Base-by-base conservation (phyloP, 345 rosid genomes). In the Gossypium raimondii region DNA sequence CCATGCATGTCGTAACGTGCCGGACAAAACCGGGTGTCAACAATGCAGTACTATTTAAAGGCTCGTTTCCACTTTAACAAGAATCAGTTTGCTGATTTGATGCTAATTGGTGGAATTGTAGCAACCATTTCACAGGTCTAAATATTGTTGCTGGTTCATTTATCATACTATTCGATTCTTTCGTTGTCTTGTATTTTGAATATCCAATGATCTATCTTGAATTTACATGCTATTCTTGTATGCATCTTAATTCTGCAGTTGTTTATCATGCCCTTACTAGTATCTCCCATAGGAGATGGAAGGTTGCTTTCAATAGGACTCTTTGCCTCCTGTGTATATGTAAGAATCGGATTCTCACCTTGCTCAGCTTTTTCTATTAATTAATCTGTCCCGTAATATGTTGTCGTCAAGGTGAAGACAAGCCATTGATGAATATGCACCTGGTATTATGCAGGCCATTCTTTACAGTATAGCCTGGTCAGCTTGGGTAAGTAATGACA, bases 41-140 rank as follows among this genome's bases (percentile, higher is more conserved):
- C 56, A 7, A 51, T 88, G 88, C 89, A 92, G 98, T 94, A 84
- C 81, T 92, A 79, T 85, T 67, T 90, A 78, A 94, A 90, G 86
- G 98, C 98, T 9, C 97, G 90, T 41, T 94, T 94, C 75, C 95
- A 91, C 74, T 94, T 87, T 82, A 82, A 81, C 87, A 90, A 92
- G 79, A 78, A 85, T 74, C 87, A 92, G 79, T 92, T 87, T 75
- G 97, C 98, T 69, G 92, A 89, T 78, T 82, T 92, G 29, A 57
- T 94, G 83, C 77, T 94, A 69, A 76, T 92, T 55, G 1, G 68
- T 38, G 87, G 90, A 25, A 58, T 86, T 78, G 76, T 86, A n/a
- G 86, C 85, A 52, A 79, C 90, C 62, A 56, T 89, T 80, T 82
- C 94, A 67, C 98, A 94, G 88, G 97, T 82, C 3, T 65, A 65